Evolutionary conservation across 225 moss, liverwort and hornwort genomes (phyloP).

Genomic region (Pseudoscleropodium purum): DNA sequence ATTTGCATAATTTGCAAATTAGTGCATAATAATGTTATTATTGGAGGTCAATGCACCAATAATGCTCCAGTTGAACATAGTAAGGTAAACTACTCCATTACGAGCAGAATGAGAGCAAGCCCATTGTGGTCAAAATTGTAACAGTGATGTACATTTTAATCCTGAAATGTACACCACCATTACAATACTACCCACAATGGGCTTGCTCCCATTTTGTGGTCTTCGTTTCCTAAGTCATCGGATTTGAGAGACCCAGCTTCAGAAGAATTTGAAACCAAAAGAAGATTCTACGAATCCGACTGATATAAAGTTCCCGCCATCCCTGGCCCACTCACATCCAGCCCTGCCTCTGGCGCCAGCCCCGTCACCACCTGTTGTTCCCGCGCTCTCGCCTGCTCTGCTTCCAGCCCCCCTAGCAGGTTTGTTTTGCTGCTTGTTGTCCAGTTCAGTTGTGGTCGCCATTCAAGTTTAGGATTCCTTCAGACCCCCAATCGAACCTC

Average conservation of each 20-base stretch:
- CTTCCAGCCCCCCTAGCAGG: too few species aligned
- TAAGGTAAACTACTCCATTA: too few species aligned
- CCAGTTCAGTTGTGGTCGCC: background rate
- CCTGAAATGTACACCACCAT: too few species aligned
- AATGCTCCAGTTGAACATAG: background rate
- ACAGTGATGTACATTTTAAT: too few species aligned
- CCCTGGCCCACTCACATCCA: background rate
- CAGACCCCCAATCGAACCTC: background rate
- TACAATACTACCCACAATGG: too few species aligned
- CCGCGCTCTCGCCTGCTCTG: background rate
- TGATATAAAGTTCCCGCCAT: conserved; percentile 3
- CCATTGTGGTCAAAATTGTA: too few species aligned
- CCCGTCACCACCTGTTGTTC: background rate
- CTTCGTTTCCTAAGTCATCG: background rate
- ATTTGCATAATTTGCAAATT: background rate
- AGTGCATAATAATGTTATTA: too few species aligned
- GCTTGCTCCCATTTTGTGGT: too few species aligned
- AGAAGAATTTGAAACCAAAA: background rate
- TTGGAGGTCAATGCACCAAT: background rate
- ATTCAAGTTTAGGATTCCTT: background rate
- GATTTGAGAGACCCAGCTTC: background rate
- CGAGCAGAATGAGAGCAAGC: too few species aligned
- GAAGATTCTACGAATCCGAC: background rate
- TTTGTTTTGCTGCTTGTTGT: rapidly evolving
- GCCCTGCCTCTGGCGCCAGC: background rate